A percentile compares a stretch with the other conserved stretches of the same genome.
phyloP scores from a whole-genome alignment of 176 grass and related monocot species.

The Oryza meyeriana region DNA sequence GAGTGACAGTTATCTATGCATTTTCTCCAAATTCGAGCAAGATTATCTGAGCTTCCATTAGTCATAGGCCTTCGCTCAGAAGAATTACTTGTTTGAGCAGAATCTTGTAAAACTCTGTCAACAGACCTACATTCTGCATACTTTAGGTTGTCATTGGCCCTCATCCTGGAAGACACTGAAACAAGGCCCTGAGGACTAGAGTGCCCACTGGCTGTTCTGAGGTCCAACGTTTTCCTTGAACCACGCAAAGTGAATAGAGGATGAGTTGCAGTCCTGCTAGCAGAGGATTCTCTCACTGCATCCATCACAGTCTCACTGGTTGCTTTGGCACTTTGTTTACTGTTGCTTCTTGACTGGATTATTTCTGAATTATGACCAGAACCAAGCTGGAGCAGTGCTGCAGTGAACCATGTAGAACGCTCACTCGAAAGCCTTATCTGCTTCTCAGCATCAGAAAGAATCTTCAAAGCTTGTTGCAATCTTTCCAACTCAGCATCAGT shows the following conservation, averaged over 20 bases:
- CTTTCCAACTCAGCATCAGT: slow-evolving; percentile 92
- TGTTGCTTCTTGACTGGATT: slow-evolving; percentile 58
- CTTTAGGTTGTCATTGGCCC: slow-evolving; percentile 28
- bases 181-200: slow-evolving; percentile 45
- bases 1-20: slow-evolving; percentile 91
- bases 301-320: slow-evolving; percentile 46
- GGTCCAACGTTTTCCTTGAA: slow-evolving; percentile 41
- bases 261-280: slow-evolving; percentile 47
- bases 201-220: slow-evolving; percentile 41
- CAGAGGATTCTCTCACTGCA: slow-evolving; percentile 48
- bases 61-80: slow-evolving; percentile 37
- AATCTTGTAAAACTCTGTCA: slow-evolving; percentile 49
- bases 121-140: slow-evolving; percentile 53
- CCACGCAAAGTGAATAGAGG: slow-evolving; percentile 39
- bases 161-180: slow-evolving; percentile 46
- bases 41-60: slow-evolving; percentile 49
- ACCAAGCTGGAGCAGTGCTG: slow-evolving; percentile 92
- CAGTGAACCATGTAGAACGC: slow-evolving; percentile 95
- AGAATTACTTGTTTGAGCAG: slow-evolving; percentile 44
- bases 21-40: slow-evolving; percentile 70
- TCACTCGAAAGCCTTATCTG: slow-evolving; percentile 93
- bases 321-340: slow-evolving; percentile 59
- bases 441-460: slow-evolving; percentile 97
- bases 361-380: slow-evolving; percentile 71
- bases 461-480: slow-evolving; percentile 89